Base-by-base conservation (phyloP, 257 asterid species). In the Voacanga thouarsii region DNA sequence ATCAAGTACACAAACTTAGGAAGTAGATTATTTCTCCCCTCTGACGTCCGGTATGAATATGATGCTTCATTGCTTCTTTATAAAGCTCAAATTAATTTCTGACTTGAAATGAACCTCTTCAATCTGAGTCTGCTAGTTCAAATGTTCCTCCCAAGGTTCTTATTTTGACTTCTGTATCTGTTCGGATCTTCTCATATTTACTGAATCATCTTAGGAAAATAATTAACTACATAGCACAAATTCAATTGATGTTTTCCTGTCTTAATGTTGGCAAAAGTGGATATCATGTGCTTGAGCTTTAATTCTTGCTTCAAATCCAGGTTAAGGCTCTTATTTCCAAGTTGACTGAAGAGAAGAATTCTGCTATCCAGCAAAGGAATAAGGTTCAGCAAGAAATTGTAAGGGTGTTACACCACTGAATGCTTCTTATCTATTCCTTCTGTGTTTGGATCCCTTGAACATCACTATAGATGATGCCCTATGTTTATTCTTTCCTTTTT, bases 301-400 rank as follows among this genome's bases (percentile, higher is more conserved):
- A 50, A 74, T 61, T 81, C 2, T 69, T 82, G 79, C 72, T 82
- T 72, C 49, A 70, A 73, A 66, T 85, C 84, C 86, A 91, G 98
- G 89, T 80, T 43, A 94, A 89, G 85, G 86, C 91, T 82, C 82
- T 90, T 76, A 85, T 94, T 84, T 81, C 93, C 71, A 89, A 86
- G 92, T 88, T 94, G 88, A 86, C 90, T 33, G 96, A 87, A 76
- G 98, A 94, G 92, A 92, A 89, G 79, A 90, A 81, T 51, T 77
- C 84, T 77, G 92, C 87, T 44, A 72, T 91, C 55, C 93, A 84
- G 86, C 97, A 85, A 87, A 92, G 81, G 83, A 84, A 80, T 78
- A 91, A 85, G 89, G 95, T 94, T 87, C 95, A 85, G 83, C 92
- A 80, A 83, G 89, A 88, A 82, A 30, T 88, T 90, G 92, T 88